These are phyloP conservation scores for Cerioporus squamosus DNA, from an alignment of 1,284 basidiomycete species.

Conservation along the genomic window DNA sequence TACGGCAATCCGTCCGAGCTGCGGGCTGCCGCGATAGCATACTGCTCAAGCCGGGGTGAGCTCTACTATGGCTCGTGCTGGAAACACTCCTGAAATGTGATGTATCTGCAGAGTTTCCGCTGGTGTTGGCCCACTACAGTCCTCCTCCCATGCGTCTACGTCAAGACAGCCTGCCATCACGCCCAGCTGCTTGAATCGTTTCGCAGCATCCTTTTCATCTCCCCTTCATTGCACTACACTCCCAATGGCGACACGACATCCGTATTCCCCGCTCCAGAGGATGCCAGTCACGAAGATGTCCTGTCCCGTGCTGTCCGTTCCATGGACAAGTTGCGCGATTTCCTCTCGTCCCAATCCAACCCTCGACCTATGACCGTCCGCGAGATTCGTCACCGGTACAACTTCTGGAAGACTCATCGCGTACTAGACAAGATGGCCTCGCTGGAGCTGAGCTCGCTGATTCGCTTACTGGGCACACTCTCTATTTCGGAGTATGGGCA, in stretches of 20 bases:
- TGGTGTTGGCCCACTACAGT: no score
- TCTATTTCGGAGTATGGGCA: slow-evolving; percentile 34
- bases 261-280: no score
- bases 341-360: slow-evolving; percentile 29
- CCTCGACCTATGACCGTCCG: slow-evolving; percentile 28
- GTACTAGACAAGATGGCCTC: slow-evolving; percentile 30
- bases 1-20: slow-evolving; percentile 43
- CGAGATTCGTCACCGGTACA: slow-evolving; percentile 42
- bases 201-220: not conserved
- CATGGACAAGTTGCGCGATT: slow-evolving; percentile 30
- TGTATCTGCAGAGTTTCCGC: no score
- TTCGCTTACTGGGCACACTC: slow-evolving; percentile 49
- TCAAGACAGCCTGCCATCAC: not conserved
- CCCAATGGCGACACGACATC: no score
- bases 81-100: no score
- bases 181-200: not conserved
- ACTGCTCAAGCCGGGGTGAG: slow-evolving; percentile 19
- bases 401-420: slow-evolving; percentile 15
- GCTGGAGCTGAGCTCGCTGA: slow-evolving; percentile 39
- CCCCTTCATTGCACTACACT: no score
- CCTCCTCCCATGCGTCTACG: no score
- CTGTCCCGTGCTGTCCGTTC: slow-evolving; percentile 2
- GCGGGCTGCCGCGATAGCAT: slow-evolving; percentile 35
- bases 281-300: no score
- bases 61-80: not conserved